Evolutionary conservation across 2,329 filamentous ascomycete genomes (phyloP), one percentile per base, ranked within the genome.

Genomic region (Aspergillus hortae): DNA sequence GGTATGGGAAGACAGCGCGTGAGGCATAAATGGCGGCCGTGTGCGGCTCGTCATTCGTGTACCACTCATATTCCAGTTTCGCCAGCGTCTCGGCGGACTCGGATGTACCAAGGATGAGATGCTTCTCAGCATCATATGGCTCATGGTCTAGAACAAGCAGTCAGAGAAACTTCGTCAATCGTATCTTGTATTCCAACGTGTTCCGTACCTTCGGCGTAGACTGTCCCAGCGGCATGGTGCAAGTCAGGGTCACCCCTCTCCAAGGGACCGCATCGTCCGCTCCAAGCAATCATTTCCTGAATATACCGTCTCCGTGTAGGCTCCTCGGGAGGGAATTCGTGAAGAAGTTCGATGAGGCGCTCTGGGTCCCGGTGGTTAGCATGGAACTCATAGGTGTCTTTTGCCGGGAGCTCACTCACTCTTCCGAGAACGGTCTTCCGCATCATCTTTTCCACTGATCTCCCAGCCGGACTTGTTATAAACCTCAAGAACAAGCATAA

Each of bases 241-340:
- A 99, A 78, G 65, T 97, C 94, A 2, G 92, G 88, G 67, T 99
- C 94, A 54, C 94, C 94, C 46, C 90, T 88, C 44, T 94, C 92
- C 69, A 89, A 90, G 43, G 94, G 89, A 61, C 92, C 90, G 65
- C 84, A 87, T 69, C 88, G 92, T 50, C 84, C 81, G 52, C 90
- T 95, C 94, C 94, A 99, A 49, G 80, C 82, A 60, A 96, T 85
- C 67, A 92, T 88, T 68, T 96, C 92, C 21, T 82, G 84, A 40
- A 97, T 87, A 67, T 92, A 96, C 73, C 90, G 90, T 83, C 96
- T 97, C 67, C 92, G 83, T 50, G 89, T 95, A 3, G 92, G 92
- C 75, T 99, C 94, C 48, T 87, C 85, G 23, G 82, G 76, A 12
- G 88, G 84, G 63, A 99, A 97, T 35, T 91, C 80, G 49, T 90